Conservation (phyloP, 2,329 filamentous ascomycete species). For the Biscogniauxia marginata region DNA sequence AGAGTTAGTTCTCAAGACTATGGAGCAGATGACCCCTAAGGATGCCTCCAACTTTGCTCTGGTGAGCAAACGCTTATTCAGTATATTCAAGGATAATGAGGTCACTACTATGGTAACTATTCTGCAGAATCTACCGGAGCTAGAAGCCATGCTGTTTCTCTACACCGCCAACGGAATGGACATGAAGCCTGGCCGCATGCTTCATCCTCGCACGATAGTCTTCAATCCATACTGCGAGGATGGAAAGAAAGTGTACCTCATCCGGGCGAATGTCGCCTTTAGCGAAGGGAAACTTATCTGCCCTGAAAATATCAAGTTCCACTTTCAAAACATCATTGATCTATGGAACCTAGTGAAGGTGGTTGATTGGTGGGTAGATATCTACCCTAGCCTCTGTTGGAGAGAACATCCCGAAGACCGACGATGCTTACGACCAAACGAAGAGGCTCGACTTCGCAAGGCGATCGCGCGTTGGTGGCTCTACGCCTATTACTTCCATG, state of each 20-base stretch:
- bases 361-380: constrained; percentile 40
- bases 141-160: constrained; percentile 47
- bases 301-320: constrained; percentile 24
- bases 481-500: constrained; percentile 52
- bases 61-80: constrained; percentile 37
- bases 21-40: constrained; percentile 42
- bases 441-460: constrained; percentile 47
- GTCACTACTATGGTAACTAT: constrained; percentile 42
- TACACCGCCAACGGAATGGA: constrained; percentile 41
- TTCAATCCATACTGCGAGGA: constrained; percentile 14
- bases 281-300: constrained; percentile 20
- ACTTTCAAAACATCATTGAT: constrained; percentile 24
- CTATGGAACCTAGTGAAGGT: constrained; percentile 34
- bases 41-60: constrained; percentile 41
- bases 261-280: constrained; percentile 16
- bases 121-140: constrained; percentile 40
- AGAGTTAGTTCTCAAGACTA: constrained; percentile 50
- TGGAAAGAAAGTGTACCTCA: constrained; percentile 16
- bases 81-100: constrained; percentile 43
- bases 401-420: constrained; percentile 45
- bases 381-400: constrained; percentile 44
- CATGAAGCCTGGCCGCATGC: constrained; percentile 22
- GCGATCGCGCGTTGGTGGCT: constrained; percentile 56
- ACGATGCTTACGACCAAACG: constrained; percentile 42
- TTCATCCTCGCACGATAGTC: constrained; percentile 26